phyloP scores from a whole-genome alignment of 2,329 filamentous ascomycete genomes.

The Trichoderma atrobrunneum region DNA sequence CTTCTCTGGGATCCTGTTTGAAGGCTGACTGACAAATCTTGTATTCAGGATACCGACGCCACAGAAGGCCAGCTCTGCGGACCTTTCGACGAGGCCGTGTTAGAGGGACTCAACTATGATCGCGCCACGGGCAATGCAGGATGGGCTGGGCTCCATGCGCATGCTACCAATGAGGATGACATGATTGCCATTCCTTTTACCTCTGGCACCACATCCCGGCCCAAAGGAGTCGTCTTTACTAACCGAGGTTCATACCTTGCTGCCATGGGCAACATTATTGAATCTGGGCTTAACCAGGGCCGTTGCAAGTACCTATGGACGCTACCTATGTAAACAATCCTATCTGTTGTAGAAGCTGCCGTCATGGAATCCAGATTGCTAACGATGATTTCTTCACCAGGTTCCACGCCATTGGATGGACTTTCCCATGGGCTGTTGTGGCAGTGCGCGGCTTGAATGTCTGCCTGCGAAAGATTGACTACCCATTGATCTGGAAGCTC shows the following conservation, averaged over 20 bases:
- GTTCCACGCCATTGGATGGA: conserved; percentile 74
- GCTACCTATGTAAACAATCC: conserved; percentile 68
- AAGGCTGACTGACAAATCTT: not conserved
- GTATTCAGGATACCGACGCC: conserved; percentile 69
- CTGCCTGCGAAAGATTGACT: conserved; percentile 92
- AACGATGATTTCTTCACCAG: conserved; percentile 23
- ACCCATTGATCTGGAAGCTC: conserved; percentile 85
- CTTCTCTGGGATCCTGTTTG: not conserved
- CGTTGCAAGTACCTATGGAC: conserved; percentile 88
- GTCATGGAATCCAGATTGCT: not conserved
- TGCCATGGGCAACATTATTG: conserved; percentile 79
- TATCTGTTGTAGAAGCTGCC: conserved; percentile 21
- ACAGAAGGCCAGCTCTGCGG: conserved; percentile 71
- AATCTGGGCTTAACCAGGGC: conserved; percentile 76
- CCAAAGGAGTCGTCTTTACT: conserved; percentile 91
- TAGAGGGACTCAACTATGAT: conserved; percentile 77
- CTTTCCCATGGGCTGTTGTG: conserved; percentile 89
- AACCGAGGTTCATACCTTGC: conserved; percentile 86
- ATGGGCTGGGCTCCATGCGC: conserved; percentile 73
- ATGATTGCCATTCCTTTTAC: conserved; percentile 90
- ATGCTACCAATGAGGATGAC: conserved; percentile 72
- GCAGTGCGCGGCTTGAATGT: conserved; percentile 93
- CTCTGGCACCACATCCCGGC: conserved; percentile 83
- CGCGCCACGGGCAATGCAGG: conserved; percentile 60
- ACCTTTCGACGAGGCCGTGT: conserved; percentile 77